These are phyloP conservation scores for Hemileia vastatrix DNA, from an alignment of 1,284 basidiomycete species.

Conservation along the genomic window DNA sequence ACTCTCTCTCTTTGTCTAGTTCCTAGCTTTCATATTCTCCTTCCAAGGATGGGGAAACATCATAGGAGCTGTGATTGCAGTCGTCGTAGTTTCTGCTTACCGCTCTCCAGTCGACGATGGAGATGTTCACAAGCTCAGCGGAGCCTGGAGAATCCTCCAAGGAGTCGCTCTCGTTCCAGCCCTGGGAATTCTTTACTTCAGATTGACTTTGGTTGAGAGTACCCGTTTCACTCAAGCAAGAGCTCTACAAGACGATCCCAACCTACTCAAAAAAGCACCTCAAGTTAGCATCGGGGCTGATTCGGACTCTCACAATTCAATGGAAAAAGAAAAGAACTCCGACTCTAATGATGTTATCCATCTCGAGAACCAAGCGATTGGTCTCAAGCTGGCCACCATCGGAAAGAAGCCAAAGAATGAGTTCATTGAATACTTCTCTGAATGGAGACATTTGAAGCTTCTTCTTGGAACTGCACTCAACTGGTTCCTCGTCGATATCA, in stretches of 20 bases:
- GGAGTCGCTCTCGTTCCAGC: slow-evolving; percentile 62
- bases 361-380: too few relatives aligned
- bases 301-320: too few relatives aligned
- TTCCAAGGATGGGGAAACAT: slow-evolving; percentile 12
- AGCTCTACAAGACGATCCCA: too few relatives aligned
- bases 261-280: too few relatives aligned
- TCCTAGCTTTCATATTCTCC: too few relatives aligned
- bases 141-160: slow-evolving; percentile 41
- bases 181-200: slow-evolving; percentile 60
- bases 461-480: slow-evolving; percentile 54
- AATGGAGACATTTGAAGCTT: slow-evolving; percentile 58
- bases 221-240: too few relatives aligned
- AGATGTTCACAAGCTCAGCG: background rate
- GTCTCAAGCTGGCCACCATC: too few relatives aligned
- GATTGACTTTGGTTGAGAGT: slow-evolving; percentile 59
- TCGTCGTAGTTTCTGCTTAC: slow-evolving; percentile 2
- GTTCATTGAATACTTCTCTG: slow-evolving; percentile 59
- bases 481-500: slow-evolving; percentile 66
- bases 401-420: too few relatives aligned
- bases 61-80: background rate
- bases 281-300: too few relatives aligned
- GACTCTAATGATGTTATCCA: too few relatives aligned
- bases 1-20: background rate
- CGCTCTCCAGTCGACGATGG: background rate
- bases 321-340: too few relatives aligned